phyloP scores from a whole-genome alignment of 441 rosid genomes.

The Rhodomyrtus psidioides region DNA sequence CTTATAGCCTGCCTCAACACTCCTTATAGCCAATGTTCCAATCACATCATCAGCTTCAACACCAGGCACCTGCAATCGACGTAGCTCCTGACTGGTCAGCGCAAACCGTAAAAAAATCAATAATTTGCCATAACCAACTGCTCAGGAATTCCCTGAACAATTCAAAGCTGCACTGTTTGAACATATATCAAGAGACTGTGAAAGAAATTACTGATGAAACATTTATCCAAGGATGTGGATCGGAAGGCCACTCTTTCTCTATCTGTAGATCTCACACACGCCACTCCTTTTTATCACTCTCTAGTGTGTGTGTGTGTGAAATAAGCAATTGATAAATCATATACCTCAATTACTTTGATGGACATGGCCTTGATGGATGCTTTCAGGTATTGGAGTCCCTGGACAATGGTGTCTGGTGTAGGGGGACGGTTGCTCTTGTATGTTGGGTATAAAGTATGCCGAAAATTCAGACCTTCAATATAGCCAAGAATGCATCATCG shows the following conservation, averaged over 20 bases:
- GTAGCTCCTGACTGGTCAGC: slow-evolving; percentile 17
- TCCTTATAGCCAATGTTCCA: slow-evolving; percentile 83
- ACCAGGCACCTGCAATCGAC: slow-evolving; percentile 71
- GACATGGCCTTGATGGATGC: slow-evolving; percentile 97
- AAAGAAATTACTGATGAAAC: not conserved
- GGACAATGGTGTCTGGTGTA: slow-evolving; percentile 92
- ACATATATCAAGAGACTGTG: not conserved
- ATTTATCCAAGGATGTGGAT: not conserved
- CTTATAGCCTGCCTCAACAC: slow-evolving; percentile 77
- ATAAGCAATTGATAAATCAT: not conserved
- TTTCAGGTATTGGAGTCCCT: slow-evolving; percentile 92
- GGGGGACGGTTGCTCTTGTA: slow-evolving; percentile 96
- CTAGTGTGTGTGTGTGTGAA: not conserved
- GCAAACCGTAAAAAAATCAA: not conserved
- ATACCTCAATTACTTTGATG: slow-evolving; percentile 92
- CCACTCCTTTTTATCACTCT: not conserved
- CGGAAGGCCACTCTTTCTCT: not conserved
- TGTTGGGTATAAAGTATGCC: slow-evolving; percentile 80
- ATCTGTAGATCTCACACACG: not conserved
- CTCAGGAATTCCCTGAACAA: not conserved
- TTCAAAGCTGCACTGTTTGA: not conserved
- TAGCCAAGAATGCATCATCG: not conserved
- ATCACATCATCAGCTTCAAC: slow-evolving; percentile 99
- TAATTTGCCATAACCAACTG: not conserved
- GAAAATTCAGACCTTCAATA: slow-evolving; percentile 73